Evolutionary conservation across 768 basidiomycete species (phyloP).

Genomic region (Mycena kentingensis): DNA sequence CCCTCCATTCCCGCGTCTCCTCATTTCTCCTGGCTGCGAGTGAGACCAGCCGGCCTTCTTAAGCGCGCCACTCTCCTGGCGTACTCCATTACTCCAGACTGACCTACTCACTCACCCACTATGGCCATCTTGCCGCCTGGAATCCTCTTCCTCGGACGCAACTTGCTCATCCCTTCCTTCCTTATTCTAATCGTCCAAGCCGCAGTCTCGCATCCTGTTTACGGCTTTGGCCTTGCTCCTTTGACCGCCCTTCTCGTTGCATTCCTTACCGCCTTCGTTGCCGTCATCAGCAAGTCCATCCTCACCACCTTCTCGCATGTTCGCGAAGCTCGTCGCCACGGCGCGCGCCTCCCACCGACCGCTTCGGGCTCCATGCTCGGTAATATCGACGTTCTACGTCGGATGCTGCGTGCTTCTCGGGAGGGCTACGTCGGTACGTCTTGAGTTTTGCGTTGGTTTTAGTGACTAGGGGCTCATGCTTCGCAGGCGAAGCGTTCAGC

Average conservation of each 20-base stretch:
- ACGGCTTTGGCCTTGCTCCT: constrained; percentile 18
- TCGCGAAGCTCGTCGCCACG: constrained; percentile 24
- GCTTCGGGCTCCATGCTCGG: constrained; percentile 35
- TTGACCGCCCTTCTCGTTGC: neutral
- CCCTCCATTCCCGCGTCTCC: too few relatives aligned
- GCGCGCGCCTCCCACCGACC: constrained; percentile 33
- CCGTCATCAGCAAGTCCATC: constrained; percentile 2
- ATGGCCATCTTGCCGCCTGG: constrained; percentile 22
- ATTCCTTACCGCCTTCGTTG: constrained; percentile 6
- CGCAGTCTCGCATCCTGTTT: constrained; percentile 8
- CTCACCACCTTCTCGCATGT: constrained; percentile 10
- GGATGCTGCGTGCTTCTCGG: constrained; percentile 21
- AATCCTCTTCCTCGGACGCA: constrained; percentile 23
- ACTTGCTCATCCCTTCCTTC: constrained; percentile 15
- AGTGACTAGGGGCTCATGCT: neutral
- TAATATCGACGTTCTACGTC: constrained; percentile 35
- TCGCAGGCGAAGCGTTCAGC: constrained; percentile 26
- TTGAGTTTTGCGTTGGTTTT: neutral
- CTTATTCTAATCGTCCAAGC: constrained; percentile 21
- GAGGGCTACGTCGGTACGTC: constrained; percentile 39
- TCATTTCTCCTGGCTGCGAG: too few relatives aligned
- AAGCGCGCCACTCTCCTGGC: too few relatives aligned
- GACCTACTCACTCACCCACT: neutral
- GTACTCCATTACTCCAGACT: too few relatives aligned
- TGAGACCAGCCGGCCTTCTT: too few relatives aligned